A percentile compares a stretch with the other conserved stretches of the same genome.
Conservation (phyloP, 2,329 filamentous ascomycete species). For the Colletotrichum liriopes region DNA sequence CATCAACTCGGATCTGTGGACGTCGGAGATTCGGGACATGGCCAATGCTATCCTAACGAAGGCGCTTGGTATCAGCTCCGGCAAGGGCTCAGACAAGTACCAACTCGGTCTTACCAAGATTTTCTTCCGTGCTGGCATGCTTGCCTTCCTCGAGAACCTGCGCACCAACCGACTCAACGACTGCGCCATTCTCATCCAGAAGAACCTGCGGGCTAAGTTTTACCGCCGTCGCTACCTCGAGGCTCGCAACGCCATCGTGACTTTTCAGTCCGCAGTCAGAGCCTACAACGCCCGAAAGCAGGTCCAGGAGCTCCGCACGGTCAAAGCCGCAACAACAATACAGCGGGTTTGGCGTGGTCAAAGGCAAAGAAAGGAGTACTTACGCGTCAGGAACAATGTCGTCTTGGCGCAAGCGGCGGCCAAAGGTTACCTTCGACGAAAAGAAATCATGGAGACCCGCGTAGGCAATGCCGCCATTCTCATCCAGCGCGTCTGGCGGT, state of each 20-base stretch:
- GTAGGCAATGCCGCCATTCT: conserved; percentile 91
- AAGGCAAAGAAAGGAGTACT: conserved; percentile 88
- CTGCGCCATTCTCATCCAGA: conserved; percentile 97
- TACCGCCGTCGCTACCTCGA: conserved; percentile 93
- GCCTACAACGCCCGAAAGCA: conserved; percentile 84
- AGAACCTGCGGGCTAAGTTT: conserved; percentile 96
- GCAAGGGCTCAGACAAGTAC: conserved; percentile 89
- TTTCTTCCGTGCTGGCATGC: conserved; percentile 99
- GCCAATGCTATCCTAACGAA: conserved; percentile 92
- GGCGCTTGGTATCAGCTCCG: conserved; percentile 84
- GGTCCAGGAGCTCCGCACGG: conserved; percentile 84
- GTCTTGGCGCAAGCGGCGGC: conserved; percentile 90
- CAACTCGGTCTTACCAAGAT: conserved; percentile 98
- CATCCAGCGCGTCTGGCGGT: conserved; percentile 93
- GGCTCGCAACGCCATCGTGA: conserved; percentile 84
- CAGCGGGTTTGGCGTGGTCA: conserved; percentile 95
- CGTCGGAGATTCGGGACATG: conserved; percentile 93
- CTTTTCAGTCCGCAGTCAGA: conserved; percentile 83
- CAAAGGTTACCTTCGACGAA: conserved; percentile 92
- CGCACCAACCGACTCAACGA: conserved; percentile 92
- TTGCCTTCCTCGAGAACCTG: conserved; percentile 96
- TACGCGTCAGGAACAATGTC: conserved; percentile 84
- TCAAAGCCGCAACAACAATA: conserved; percentile 93
- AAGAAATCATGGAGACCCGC: conserved; percentile 93
- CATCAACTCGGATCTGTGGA: conserved; percentile 91